Evolutionary conservation across 2,329 filamentous ascomycete species (phyloP), one percentile per base, ranked within the genome.

Genomic region (Whalleya microplaca): DNA sequence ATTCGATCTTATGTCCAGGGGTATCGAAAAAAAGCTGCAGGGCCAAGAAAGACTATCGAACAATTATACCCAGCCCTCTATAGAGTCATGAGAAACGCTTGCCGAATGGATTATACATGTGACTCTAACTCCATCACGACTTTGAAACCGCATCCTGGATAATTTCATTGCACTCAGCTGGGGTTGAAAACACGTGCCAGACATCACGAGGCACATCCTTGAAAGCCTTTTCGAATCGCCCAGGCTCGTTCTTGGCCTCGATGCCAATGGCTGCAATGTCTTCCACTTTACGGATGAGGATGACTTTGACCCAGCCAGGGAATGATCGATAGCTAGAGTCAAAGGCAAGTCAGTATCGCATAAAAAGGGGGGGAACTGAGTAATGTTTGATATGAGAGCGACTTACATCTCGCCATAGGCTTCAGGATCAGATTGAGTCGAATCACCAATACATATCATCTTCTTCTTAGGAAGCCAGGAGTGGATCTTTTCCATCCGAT

Each of bases 401-500:
- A 73, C 80, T 73, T 82, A 92, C 74, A 91, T 86, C 64, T 93
- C 87, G 23, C 88, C 93, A 69, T 97, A 98, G 0, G 91, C 85
- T 71, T 98, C 94, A 0, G 94, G 93, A 66, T 98, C 94, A 21
- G 85, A 89, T 74, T 97, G 94, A 0, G 93, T 97, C 41, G 89
- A 94, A 74, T 98, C 94, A 0, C 94, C 94, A 62, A 98, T 87
- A 64, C 88, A 88, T 60, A 98, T 84, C 75, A 96, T 88, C 66
- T 88, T 90, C 58, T 90, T 81, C 64, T 82, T 81, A 0, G 94
- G 94, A 47, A 97, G 80, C 90, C 90, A 95, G 1, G 75, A 73
- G 64, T 92, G 83, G 21, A 98, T 84, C 75, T 92, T 91, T 55
- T 83, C 80, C 73, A 96, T 92, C 18, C 89, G 86, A 55, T 88